Evolutionary conservation across 2,329 filamentous ascomycete genomes (phyloP), one percentile per base, ranked within the genome.

Genomic region (Scedosporium apiospermum): DNA sequence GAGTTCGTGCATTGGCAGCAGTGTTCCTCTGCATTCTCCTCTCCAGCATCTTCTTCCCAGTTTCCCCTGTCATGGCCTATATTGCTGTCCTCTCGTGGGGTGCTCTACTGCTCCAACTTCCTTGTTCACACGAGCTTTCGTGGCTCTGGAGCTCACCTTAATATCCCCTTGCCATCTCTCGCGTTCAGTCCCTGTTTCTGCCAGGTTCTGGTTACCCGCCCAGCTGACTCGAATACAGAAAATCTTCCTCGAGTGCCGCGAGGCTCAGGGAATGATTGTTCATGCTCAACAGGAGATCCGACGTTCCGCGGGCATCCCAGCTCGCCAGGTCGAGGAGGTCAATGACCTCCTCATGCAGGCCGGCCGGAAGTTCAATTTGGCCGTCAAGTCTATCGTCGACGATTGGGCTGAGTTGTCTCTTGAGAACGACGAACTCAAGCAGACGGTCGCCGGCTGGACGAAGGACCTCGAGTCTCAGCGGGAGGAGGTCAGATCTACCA

Each of bases 281-380:
- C 74, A 73, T 64, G 68, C 75, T 2, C 74, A 76, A 63, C 74
- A 73, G 4, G 71, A 71, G 2, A 69, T 77, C n/a, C 73, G 74
- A 3, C 72, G 74, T 51, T 75, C 76, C 71, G 73, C 75, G 6
- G 74, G 74, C 9, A 71, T 77, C 46, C 72, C 74, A 0, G 66
- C 71, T 42, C 66, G 67, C 26, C 72, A 76, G 26, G 71, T 74
- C 2, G 67, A 68, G 26, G 73, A 76, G 62, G 71, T 77, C 30
- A 68, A 71, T 38, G 46, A 65, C 4, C 71, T 73, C 62, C 69
- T 77, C 16, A 71, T 75, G 53, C 72, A 76, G 63, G 71, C 75
- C 4, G 73, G 74, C 0, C 73, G 72, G 62, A 69, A 73, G 51
- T 70, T 75, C 67, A 75, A 61, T 41, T 6, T 61, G n/a, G 60